phyloP scores from a whole-genome alignment of 2,329 filamentous ascomycete species.

The Arthrobotrys musiformis region DNA sequence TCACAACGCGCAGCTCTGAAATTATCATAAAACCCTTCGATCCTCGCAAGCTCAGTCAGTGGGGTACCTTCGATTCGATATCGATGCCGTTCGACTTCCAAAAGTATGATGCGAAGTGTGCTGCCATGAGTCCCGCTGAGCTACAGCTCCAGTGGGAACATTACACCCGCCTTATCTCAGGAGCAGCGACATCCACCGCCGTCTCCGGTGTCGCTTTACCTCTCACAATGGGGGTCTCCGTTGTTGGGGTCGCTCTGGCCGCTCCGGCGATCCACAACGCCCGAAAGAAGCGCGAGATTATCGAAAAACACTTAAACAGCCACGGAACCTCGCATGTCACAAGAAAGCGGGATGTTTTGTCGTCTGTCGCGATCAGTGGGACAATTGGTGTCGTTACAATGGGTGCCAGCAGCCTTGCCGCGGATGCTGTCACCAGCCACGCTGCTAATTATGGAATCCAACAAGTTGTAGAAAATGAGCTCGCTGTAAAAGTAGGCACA shows the following conservation, averaged over 20 bases:
- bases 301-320: conserved; percentile 62
- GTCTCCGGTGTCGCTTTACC: conserved; percentile 63
- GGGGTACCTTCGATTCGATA: background rate
- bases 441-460: conserved; percentile 62
- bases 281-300: conserved; percentile 64
- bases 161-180: conserved; percentile 64
- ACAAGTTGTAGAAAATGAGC: conserved; percentile 61
- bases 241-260: conserved; percentile 63
- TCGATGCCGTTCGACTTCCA: conserved; percentile 64
- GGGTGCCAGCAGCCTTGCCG: conserved; percentile 62
- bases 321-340: conserved; percentile 62
- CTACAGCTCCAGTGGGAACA: conserved; percentile 65
- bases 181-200: conserved; percentile 63
- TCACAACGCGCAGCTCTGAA: background rate
- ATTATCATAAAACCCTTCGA: too few species aligned
- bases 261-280: conserved; percentile 64
- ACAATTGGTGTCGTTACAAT: conserved; percentile 62
- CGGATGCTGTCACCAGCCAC: conserved; percentile 62
- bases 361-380: conserved; percentile 63
- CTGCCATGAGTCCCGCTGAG: conserved; percentile 61
- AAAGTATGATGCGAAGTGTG: conserved; percentile 63
- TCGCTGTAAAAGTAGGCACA: conserved; percentile 61
- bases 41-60: background rate
- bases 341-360: conserved; percentile 64
- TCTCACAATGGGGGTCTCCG: conserved; percentile 63